phyloP scores from a whole-genome alignment of 192 early-diverging fungal genomes.

The Chytriomyces confervae region DNA sequence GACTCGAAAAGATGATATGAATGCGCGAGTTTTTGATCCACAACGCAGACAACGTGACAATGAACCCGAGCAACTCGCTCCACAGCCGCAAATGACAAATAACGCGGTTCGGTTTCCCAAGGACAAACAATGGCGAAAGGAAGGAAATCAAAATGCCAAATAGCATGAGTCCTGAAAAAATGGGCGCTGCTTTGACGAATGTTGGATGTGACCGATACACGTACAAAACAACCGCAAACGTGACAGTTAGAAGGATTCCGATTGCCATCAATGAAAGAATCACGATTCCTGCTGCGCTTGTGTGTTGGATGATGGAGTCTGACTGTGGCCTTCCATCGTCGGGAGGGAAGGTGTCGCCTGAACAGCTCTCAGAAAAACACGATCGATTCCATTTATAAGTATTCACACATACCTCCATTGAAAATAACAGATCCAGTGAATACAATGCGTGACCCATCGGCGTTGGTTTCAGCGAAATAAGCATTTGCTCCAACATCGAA shows the following conservation, averaged over 20 bases:
- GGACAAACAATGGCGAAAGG: not conserved
- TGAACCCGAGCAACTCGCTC: constrained; percentile 8
- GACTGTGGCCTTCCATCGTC: not conserved
- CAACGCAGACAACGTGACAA: constrained; percentile 1
- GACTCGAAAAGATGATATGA: constrained; percentile 28
- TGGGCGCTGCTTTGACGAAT: constrained; percentile 13
- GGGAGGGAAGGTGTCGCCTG: constrained; percentile 9
- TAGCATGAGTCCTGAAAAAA: constrained; percentile 16
- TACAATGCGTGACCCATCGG: not conserved
- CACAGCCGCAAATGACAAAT: constrained; percentile 17
- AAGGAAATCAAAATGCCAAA: not conserved
- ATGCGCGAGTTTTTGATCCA: constrained; percentile 17
- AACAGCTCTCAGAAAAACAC: not conserved
- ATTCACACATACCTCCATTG: constrained; percentile 21
- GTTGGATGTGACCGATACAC: not conserved
- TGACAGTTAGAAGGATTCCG: not conserved
- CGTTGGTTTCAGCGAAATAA: constrained; percentile 2
- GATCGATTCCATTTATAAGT: not conserved
- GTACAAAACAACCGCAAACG: not conserved
- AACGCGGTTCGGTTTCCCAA: not conserved
- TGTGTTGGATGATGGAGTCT: not conserved
- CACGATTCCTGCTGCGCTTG: not conserved
- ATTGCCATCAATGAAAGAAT: not conserved
- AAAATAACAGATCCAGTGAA: constrained; percentile 5
- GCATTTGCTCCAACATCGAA: not conserved